Percentiles rank a stretch among this genome's conserved stretches.
These are phyloP conservation scores for Penicillium griseofulvum DNA, from an alignment of 2,329 filamentous ascomycete genomes.

Conservation along the genomic window DNA sequence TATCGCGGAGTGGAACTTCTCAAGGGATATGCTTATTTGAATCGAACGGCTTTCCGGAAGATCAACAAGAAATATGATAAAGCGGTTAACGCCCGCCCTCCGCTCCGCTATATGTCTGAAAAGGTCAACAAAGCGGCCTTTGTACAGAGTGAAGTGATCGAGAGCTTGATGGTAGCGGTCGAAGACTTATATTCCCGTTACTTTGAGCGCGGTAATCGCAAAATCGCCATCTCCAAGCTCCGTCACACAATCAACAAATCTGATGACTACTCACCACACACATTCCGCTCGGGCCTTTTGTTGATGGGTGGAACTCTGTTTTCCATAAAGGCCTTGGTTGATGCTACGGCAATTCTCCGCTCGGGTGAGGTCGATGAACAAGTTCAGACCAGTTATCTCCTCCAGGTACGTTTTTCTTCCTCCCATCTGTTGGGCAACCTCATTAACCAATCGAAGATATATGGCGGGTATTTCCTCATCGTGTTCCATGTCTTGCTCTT, in stretches of 20 bases:
- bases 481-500: conserved; percentile 80
- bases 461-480: conserved; percentile 86
- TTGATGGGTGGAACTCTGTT: conserved; percentile 68
- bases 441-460: conserved; percentile 60
- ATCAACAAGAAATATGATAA: conserved; percentile 99
- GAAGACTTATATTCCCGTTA: conserved; percentile 94
- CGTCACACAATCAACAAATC: conserved; percentile 65
- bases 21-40: conserved; percentile 86
- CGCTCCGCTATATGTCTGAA: conserved; percentile 80
- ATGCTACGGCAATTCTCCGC: conserved; percentile 55
- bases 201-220: conserved; percentile 90
- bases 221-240: conserved; percentile 84
- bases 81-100: conserved; percentile 72
- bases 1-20: conserved; percentile 88
- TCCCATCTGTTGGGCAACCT: not conserved
- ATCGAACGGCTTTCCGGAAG: conserved; percentile 91
- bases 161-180: conserved; percentile 73
- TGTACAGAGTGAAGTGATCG: conserved; percentile 80
- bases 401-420: conserved; percentile 54
- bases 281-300: conserved; percentile 63
- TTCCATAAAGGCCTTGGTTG: conserved; percentile 62
- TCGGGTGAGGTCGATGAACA: conserved; percentile 50
- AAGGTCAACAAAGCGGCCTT: conserved; percentile 91
- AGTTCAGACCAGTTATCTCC: conserved; percentile 62
- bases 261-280: conserved; percentile 57